Base-by-base conservation (phyloP, 805 yeast species). In the Candida krabiensis region DNA sequence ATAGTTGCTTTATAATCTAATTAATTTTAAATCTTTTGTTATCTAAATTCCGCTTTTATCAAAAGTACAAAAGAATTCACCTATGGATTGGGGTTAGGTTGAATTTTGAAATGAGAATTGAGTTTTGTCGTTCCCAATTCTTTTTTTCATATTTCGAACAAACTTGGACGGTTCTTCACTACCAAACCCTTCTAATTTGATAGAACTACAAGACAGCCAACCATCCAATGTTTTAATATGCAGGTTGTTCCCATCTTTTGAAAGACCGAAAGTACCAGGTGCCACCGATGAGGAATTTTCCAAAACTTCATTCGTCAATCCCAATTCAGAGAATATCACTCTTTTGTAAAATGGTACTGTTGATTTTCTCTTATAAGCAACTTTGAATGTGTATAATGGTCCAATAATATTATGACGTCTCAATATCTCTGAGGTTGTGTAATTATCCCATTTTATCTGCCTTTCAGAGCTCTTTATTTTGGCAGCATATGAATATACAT, bases 141-240 rank as follows among this genome's bases (percentile, higher is more conserved):
- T 61, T 47, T 78, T 81, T 9, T 49, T 50, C 17, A 80, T 48
- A 15, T 69, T 55, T 3, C 46, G 52, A 43, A 69, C 49, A 51
- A 84, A 83, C 21, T 61, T 63, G 0, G 37, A 23, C 0, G 80
- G 71, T 0, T 52, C 46, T 50, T 82, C 86, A 5, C 61, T 54
- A 7, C 61, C 61, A 43, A 68, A 75, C 15, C 78, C 80, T 56
- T 83, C 86, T 33, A 80, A 67, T 43, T 77, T 81, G 7, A 82
- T 39, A 3, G 33, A 38, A 0, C 53, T 55, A 0, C 64, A 66
- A 0, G 58, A 30, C 1, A 84, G 43, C 11, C 37, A 49, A 0
- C 79, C 78, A 43, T 72, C 75, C 0, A 24, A 5, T 2, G 85
- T 72, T 35, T 67, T 69, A 0, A 79, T 59, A 0, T 67, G 21